A percentile compares a stretch with the other conserved stretches of the same genome.
Conservation (phyloP, 1,284 basidiomycete genomes). For the Cryptococcus maquisensis region DNA sequence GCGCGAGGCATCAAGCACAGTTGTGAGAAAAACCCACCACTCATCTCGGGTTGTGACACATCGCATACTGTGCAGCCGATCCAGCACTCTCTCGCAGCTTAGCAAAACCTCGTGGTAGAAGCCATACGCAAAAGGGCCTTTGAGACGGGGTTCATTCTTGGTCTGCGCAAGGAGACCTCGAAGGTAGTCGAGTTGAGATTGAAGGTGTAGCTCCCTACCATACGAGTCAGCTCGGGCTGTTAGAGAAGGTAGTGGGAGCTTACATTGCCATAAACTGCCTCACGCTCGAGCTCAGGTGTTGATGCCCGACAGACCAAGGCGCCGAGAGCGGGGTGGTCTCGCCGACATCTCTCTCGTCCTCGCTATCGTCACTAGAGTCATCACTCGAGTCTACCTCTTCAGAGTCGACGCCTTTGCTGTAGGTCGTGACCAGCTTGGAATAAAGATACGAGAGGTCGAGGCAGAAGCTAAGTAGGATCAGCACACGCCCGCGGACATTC, state of each 20-base stretch:
- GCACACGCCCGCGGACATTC: background rate
- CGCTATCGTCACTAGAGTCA: background rate
- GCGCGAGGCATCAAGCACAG: background rate
- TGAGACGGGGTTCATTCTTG: constrained; percentile 86
- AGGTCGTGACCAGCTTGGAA: constrained; percentile 45
- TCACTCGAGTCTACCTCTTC: background rate
- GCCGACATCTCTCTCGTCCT: constrained; percentile 5
- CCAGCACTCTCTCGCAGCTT: constrained; percentile 81
- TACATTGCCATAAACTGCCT: constrained; percentile 87
- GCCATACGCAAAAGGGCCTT: constrained; percentile 80
- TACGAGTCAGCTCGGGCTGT: background rate
- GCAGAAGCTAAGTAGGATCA: constrained; percentile 34
- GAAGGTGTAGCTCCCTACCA: constrained; percentile 84
- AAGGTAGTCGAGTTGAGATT: constrained; percentile 79
- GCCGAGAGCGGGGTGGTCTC: constrained; percentile 10
- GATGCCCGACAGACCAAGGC: constrained; percentile 7
- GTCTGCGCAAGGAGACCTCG: constrained; percentile 79
- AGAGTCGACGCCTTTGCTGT: constrained; percentile 22
- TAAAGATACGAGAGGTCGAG: constrained; percentile 50
- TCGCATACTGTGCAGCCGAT: constrained; percentile 84
- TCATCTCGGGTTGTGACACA: constrained; percentile 90
- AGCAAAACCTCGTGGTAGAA: constrained; percentile 80
- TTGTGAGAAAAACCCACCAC: constrained; percentile 59
- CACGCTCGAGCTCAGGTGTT: constrained; percentile 49
- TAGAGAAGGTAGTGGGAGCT: constrained; percentile 23